These are phyloP conservation scores for Puccinellia tenuiflora DNA, from an alignment of 176 grass and related monocot genomes.

Conservation along the genomic window DNA sequence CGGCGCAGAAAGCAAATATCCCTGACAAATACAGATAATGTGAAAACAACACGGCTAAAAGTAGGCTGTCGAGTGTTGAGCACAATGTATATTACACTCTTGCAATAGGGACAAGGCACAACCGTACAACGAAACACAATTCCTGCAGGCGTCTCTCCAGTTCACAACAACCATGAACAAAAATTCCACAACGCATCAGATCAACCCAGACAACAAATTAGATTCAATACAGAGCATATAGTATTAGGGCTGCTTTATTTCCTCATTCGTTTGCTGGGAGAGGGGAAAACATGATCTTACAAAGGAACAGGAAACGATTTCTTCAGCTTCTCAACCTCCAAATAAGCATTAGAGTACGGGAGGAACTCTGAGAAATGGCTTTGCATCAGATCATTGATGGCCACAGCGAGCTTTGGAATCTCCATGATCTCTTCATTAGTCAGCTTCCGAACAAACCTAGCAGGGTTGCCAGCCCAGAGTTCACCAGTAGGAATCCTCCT, in stretches of 20 bases:
- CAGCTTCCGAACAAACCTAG: slow-evolving; percentile 76
- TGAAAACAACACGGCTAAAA: not conserved
- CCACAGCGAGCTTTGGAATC: slow-evolving; percentile 84
- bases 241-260: slow-evolving; percentile 41
- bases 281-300: slow-evolving; percentile 22
- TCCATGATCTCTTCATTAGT: slow-evolving; percentile 90
- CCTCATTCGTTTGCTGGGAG: slow-evolving; percentile 19
- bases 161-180: slow-evolving; percentile 22
- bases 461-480: slow-evolving; percentile 89
- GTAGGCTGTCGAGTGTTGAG: not conserved
- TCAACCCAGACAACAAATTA: slow-evolving; percentile 24
- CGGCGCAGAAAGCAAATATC: not conserved
- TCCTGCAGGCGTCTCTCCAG: not conserved
- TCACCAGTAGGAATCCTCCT: slow-evolving; percentile 88
- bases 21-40: not conserved
- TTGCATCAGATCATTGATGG: slow-evolving; percentile 97
- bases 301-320: slow-evolving; percentile 57
- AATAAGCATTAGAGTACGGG: slow-evolving; percentile 86
- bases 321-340: slow-evolving; percentile 95
- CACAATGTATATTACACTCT: not conserved
- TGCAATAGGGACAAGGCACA: not conserved
- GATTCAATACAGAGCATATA: slow-evolving; percentile 32
- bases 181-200: not conserved
- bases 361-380: slow-evolving; percentile 94
- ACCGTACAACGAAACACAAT: not conserved